phyloP scores from a whole-genome alignment of 2,329 filamentous ascomycete species.

The Clonostachys rhizophaga region DNA sequence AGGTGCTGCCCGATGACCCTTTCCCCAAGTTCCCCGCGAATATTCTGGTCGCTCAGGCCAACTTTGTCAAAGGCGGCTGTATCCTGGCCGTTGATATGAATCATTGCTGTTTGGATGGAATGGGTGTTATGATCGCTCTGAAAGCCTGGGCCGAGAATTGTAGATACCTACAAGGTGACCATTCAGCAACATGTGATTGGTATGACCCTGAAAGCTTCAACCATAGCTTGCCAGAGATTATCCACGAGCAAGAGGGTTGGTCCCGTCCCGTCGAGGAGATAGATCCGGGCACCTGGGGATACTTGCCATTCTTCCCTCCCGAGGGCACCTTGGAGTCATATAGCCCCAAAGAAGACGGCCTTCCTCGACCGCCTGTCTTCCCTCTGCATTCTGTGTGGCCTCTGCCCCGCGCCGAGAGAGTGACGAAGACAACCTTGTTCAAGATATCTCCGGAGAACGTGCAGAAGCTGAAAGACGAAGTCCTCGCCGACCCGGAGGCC shows the following conservation, averaged over 20 bases:
- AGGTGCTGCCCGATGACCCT: constrained; percentile 12
- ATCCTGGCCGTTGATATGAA: constrained; percentile 16
- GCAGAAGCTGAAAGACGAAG: constrained; percentile 18
- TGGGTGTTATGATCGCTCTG: constrained; percentile 17
- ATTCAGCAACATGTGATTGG: constrained; percentile 15
- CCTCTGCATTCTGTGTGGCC: constrained; percentile 20
- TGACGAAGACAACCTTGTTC: constrained; percentile 20
- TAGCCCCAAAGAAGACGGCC: background rate
- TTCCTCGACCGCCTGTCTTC: constrained; percentile 13
- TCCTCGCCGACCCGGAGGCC: constrained; percentile 12
- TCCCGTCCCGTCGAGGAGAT: constrained; percentile 11
- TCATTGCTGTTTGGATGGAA: constrained; percentile 17
- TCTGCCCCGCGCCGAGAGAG: constrained; percentile 14
- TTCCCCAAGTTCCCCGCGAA: constrained; percentile 17
- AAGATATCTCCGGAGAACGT: constrained; percentile 19
- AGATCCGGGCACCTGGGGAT: constrained; percentile 16
- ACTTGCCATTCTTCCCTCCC: constrained; percentile 12
- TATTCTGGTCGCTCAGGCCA: constrained; percentile 19
- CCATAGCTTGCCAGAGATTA: constrained; percentile 15
- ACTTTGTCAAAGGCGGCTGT: constrained; percentile 21
- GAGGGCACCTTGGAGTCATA: background rate
- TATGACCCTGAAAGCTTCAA: constrained; percentile 20
- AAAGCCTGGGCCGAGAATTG: constrained; percentile 22
- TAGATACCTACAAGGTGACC: constrained; percentile 15
- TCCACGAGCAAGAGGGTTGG: constrained; percentile 16